phyloP scores from a whole-genome alignment of 164 flowering plant genomes.

The Buxus sempervirens region DNA sequence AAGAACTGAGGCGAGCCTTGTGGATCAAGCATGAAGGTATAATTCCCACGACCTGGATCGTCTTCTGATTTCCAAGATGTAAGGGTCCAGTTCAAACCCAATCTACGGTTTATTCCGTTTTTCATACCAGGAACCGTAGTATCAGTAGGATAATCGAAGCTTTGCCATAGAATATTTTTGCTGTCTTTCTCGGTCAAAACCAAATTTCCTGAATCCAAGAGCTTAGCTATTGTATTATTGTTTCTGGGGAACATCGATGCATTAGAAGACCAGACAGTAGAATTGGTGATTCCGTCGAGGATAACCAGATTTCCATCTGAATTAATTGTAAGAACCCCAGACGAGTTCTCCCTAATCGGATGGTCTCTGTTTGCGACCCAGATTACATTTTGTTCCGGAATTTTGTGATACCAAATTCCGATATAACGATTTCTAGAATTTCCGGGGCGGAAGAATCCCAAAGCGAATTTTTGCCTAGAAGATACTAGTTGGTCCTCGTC shows the following conservation, averaged over 20 bases:
- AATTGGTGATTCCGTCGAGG: too few relatives aligned
- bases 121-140: background rate
- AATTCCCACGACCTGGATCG: background rate
- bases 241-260: background rate
- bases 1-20: background rate
- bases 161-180: too few relatives aligned
- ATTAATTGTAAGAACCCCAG: conserved; percentile 12
- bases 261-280: too few relatives aligned
- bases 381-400: too few relatives aligned
- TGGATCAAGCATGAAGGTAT: background rate
- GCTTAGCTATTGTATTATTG: conserved; percentile 7
- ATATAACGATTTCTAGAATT: too few relatives aligned
- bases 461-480: background rate
- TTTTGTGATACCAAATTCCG: too few relatives aligned
- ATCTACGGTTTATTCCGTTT: background rate
- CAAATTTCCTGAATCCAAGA: too few relatives aligned
- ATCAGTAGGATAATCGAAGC: too few relatives aligned
- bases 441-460: conserved; percentile 25
- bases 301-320: conserved; percentile 15
- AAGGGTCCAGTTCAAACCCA: background rate
- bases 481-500: conserved; percentile 19
- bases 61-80: background rate
- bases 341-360: conserved; percentile 16
- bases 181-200: background rate
- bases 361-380: too few relatives aligned